Conservation (phyloP, 306 rosid species). For the Vicia sativa region DNA sequence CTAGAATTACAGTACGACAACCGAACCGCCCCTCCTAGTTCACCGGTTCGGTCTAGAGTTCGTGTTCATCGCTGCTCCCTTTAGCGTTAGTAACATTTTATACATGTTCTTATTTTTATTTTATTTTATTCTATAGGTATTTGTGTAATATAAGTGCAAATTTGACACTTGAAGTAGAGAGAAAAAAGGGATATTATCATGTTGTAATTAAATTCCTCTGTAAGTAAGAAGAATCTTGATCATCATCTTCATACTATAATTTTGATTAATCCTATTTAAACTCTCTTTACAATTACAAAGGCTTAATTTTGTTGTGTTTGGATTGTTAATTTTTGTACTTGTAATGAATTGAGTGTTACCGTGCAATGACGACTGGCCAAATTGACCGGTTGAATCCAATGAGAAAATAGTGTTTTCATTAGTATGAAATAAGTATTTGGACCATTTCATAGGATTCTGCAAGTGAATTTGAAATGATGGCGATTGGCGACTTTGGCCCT, state of each 20-base stretch:
- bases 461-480: background rate
- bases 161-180: slow-evolving; percentile 31
- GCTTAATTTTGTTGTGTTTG: background rate
- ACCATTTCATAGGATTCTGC: slow-evolving; percentile 9
- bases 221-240: slow-evolving; percentile 26
- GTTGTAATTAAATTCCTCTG: slow-evolving; percentile 21
- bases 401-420: too few relatives aligned
- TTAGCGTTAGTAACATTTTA: slow-evolving; percentile 21
- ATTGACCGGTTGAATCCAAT: too few relatives aligned
- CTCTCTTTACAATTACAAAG: background rate
- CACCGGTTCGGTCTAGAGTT: slow-evolving; percentile 3
- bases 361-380: too few relatives aligned
- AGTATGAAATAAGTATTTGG: background rate
- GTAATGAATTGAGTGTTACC: too few relatives aligned
- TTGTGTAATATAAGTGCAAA: slow-evolving; percentile 36
- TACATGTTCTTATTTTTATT: slow-evolving; percentile 10
- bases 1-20: slow-evolving; percentile 55
- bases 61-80: background rate
- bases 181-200: slow-evolving; percentile 9
- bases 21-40: slow-evolving; percentile 55
- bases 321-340: background rate
- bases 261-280: slow-evolving; percentile 16
- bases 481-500: too few relatives aligned
- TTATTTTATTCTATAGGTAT: slow-evolving; percentile 5
- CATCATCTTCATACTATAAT: slow-evolving; percentile 9